phyloP scores from a whole-genome alignment of 2,329 filamentous ascomycete genomes.

The Penicillium paneum region DNA sequence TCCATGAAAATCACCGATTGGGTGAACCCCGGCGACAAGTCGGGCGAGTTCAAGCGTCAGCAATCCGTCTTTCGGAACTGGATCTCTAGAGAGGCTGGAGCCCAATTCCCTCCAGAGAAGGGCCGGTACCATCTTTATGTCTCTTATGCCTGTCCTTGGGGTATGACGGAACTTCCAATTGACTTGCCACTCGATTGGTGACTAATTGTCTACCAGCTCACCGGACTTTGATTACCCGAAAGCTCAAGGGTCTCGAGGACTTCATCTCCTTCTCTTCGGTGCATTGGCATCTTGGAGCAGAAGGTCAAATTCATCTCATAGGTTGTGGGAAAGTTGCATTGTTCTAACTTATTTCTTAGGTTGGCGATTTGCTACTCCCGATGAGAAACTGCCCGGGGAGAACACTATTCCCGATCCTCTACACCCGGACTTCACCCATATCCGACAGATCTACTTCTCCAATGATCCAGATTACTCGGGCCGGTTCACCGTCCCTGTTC shows the following conservation, averaged over 20 bases:
- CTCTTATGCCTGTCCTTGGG: constrained; percentile 92
- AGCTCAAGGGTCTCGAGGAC: constrained; percentile 88
- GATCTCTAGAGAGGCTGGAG: constrained; percentile 68
- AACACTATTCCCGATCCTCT: constrained; percentile 55
- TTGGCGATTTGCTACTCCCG: constrained; percentile 75
- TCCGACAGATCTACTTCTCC: constrained; percentile 77
- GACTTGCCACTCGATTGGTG: constrained; percentile 14
- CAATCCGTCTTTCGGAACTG: constrained; percentile 76
- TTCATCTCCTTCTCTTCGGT: constrained; percentile 77
- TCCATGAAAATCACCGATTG: constrained; percentile 70
- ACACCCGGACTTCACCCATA: constrained; percentile 66
- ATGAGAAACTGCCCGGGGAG: constrained; percentile 58
- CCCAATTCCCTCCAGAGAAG: constrained; percentile 79
- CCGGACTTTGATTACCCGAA: constrained; percentile 79
- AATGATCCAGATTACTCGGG: constrained; percentile 69
- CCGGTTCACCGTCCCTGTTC: constrained; percentile 81
- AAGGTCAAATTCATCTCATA: constrained; percentile 47
- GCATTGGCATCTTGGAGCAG: constrained; percentile 81
- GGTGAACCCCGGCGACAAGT: constrained; percentile 72
- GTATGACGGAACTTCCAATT: constrained; percentile 30
- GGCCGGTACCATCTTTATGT: constrained; percentile 92
- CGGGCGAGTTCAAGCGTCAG: constrained; percentile 91
- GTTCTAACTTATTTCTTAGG: constrained; percentile 45
- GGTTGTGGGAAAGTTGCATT: not conserved
- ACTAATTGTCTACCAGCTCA: constrained; percentile 56